Base-by-base conservation (phyloP, 805 yeast species). In the Candida silvicultrix region DNA sequence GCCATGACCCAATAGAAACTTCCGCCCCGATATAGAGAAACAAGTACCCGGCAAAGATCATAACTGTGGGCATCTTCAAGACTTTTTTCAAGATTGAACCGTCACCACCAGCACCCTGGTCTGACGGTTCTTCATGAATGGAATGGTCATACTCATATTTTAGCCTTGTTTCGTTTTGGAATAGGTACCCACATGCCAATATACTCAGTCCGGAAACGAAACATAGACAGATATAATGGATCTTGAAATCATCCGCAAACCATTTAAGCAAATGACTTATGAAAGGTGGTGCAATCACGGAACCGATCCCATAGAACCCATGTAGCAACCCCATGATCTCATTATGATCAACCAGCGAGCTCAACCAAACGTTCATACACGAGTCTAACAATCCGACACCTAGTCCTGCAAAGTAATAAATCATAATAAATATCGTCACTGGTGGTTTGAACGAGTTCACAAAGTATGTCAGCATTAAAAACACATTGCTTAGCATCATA, bases 271-370 rank as follows among this genome's bases (percentile, higher is more conserved):
- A 59, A 43, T 57, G 51, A 0, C 87, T 77, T 3, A 83, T 81
- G 28, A 81, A 58, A 18, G 86, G 72, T 2, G 95, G 90, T 2
- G 88, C 74, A 1, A 81, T 51, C 40, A 86, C 80, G 1, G 89
- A 87, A 2, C 90, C 89, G 3, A 79, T 53, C 1, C 95, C 95
- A 60, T 84, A 85, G 14, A 70, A 58, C 1, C 87, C 90, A 64
- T 85, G 94, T 47, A 77, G 67, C 22, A 70, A 60, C 1, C 90
- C 86, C 63, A 83, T 69, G 47, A 77, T 68, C 44, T 73, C 76
- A 41, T 84, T 79, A 42, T 78, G 73, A 47, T 78, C 77, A 21
- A 70, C 70, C 34, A 81, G 60, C 42, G 72, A 58, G 8, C 65
- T 59, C 37, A 62, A 51, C 73, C 78, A 81, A 15, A 77, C 66